Evolutionary conservation across 2,329 filamentous ascomycete genomes (phyloP), one percentile per base, ranked within the genome.

Genomic region (Albifimbria verrucaria): DNA sequence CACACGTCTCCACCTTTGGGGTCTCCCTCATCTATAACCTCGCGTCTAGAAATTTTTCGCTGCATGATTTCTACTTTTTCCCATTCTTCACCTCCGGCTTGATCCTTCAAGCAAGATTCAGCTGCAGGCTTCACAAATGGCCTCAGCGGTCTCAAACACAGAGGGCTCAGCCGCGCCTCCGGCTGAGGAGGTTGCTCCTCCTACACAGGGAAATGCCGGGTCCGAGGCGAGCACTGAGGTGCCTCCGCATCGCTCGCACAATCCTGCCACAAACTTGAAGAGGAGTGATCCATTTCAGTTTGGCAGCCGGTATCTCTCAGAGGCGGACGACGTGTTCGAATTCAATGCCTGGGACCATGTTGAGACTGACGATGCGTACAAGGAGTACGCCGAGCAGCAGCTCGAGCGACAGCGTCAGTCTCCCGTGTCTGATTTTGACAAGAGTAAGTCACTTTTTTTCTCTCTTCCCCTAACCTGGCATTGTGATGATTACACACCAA

Each of bases 281-380:
- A 84, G 91, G 63, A 89, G 77, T 67, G 92, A 97, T 67, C 94
- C 94, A 18, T 99, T 97, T 72, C 88, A 95, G 72, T 99, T 99
- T 71, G 94, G 94, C 56, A 94, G 90, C 47, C 90, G 93, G 55
- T 89, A 83, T 65, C 83, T 99, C 49, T 85, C 89, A 64, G 81
- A 93, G 69, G 84, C 86, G 66, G 92, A 96, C 74, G 82, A 97
- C 68, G 90, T 96, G 65, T 99, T 93, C 74, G 89, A 95, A 70
- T 96, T 94, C 83, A 99, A 99, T 72, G 94, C 94, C 36, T 99
- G 94, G 94, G 94, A 99, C 70, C 93, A 99, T 69, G 94, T 97
- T 68, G 88, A 93, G 72, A 92, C 92, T 68, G 93, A 97, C 74
- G 85, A 90, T 62, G 81, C 86, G 41, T 97, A 96, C 79, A 87